A percentile compares a stretch with the other conserved stretches of the same genome.
These are phyloP conservation scores for Blastosporella zonata DNA, from an alignment of 1,284 basidiomycete species.

Conservation along the genomic window DNA sequence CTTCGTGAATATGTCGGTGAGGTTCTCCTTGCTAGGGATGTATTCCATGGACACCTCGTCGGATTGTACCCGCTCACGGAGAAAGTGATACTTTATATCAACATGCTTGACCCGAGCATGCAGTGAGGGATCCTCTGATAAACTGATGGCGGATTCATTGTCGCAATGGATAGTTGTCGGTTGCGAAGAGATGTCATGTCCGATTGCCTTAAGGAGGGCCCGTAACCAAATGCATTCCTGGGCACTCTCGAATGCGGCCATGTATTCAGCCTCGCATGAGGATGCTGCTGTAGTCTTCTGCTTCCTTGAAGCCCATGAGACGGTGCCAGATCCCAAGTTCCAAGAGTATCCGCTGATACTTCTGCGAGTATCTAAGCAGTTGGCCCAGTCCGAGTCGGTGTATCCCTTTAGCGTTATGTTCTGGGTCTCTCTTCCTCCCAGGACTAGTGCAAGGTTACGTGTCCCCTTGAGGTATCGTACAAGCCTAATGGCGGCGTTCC, in stretches of 20 bases:
- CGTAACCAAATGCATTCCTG: not conserved
- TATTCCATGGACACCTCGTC: not conserved
- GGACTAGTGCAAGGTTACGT: not conserved
- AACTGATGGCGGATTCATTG: not conserved
- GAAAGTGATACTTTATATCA: not conserved
- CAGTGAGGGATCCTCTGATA: not conserved
- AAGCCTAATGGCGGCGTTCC: not conserved
- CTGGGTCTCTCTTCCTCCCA: not conserved
- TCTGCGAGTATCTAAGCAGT: not conserved
- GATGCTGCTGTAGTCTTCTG: not conserved
- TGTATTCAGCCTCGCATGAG: not conserved
- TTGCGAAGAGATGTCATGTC: not conserved
- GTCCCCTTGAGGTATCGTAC: not conserved
- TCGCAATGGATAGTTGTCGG: not conserved
- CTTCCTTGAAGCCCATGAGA: not conserved
- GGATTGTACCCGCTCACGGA: not conserved
- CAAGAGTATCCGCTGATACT: not conserved
- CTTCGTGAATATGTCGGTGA: not conserved
- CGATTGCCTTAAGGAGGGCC: too few species aligned
- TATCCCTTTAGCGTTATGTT: not conserved
- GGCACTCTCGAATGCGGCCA: not conserved
- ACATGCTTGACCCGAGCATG: not conserved
- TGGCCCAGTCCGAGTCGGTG: not conserved
- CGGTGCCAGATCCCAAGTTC: not conserved
- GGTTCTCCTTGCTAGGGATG: not conserved